Evolutionary conservation across 441 rosid genomes (phyloP).

Genomic region (Pelargonium cotyledonis): DNA sequence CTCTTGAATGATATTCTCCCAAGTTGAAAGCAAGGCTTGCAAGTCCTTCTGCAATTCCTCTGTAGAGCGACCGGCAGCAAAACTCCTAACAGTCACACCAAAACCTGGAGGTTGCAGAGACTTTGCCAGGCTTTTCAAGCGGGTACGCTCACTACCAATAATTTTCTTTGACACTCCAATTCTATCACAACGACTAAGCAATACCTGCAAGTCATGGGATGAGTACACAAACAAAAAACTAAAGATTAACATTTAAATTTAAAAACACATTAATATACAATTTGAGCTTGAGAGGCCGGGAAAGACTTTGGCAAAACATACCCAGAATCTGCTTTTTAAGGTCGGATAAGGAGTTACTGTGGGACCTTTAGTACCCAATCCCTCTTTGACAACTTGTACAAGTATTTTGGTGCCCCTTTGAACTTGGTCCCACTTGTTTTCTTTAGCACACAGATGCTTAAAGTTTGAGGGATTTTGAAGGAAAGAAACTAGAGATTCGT

Average conservation of each 20-base stretch:
- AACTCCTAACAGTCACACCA: conserved; percentile 88
- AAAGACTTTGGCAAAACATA: conserved; percentile 27
- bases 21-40: conserved; percentile 71
- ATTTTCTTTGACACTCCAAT: conserved; percentile 82
- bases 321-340: conserved; percentile 94
- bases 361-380: conserved; percentile 90
- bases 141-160: conserved; percentile 72
- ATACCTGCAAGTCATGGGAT: conserved; percentile 42
- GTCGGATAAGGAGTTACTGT: conserved; percentile 84
- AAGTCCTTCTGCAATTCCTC: conserved; percentile 91
- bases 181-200: conserved; percentile 51
- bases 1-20: conserved; percentile 78
- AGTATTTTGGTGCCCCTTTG: conserved; percentile 82
- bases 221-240: conserved; percentile 17
- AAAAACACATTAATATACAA: not conserved
- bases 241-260: not conserved
- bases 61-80: conserved; percentile 78
- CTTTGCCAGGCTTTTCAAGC: conserved; percentile 84
- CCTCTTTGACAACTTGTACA: conserved; percentile 98
- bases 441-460: conserved; percentile 25
- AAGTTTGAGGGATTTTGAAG: conserved; percentile 29
- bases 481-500: conserved; percentile 28
- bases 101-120: conserved; percentile 83
- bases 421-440: conserved; percentile 66
- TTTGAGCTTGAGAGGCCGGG: conserved; percentile 9